Evolutionary conservation across 176 grass and related monocot species (phyloP).

Genomic region (Aegilops sharonensis): DNA sequence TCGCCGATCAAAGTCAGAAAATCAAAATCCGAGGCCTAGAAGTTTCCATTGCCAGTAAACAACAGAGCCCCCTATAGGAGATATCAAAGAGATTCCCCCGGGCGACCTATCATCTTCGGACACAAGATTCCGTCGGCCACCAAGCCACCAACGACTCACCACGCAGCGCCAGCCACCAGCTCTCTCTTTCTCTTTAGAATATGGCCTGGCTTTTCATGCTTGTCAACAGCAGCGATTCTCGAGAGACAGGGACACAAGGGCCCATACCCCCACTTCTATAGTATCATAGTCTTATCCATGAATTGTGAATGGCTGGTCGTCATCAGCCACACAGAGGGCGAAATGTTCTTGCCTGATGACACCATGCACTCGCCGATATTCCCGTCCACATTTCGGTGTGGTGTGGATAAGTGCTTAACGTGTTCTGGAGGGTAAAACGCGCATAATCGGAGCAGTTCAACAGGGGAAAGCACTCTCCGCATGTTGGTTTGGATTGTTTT

Average conservation of each 20-base stretch:
- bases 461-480: not conserved
- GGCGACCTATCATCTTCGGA: not conserved
- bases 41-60: not conserved
- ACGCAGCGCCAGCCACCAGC: constrained; percentile 5
- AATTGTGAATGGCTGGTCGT: constrained; percentile 4
- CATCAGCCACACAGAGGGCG: not conserved
- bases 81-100: not conserved
- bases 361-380: constrained; percentile 35
- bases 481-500: not conserved
- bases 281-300: constrained; percentile 3
- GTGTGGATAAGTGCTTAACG: constrained; percentile 15
- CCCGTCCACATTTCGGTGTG: not conserved
- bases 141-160: not conserved
- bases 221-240: constrained; percentile 9
- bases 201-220: constrained; percentile 12
- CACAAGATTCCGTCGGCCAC: not conserved
- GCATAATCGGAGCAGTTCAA: not conserved
- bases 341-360: constrained; percentile 7
- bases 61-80: not conserved
- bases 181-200: not conserved
- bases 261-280: not conserved
- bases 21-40: not conserved
- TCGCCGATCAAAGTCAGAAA: not conserved
- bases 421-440: constrained; percentile 16
- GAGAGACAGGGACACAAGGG: not conserved